Base-by-base conservation (phyloP, 805 yeast species). In the Wickerhamomyces strasburgensis region DNA sequence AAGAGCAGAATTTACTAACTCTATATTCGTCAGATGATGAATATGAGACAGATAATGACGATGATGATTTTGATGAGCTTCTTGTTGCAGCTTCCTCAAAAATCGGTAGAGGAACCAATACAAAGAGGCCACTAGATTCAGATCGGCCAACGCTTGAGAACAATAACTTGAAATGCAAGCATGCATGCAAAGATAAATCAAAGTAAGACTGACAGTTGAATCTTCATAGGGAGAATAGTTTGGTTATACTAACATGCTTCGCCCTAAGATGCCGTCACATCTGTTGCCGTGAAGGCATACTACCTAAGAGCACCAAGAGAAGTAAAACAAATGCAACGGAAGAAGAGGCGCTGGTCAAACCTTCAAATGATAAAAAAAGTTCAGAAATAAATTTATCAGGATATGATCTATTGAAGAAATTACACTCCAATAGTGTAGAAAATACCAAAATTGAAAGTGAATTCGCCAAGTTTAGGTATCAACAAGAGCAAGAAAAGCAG, bases 251-350 rank as follows among this genome's bases (percentile, higher is more conserved):
- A 40, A 54, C 44, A 52, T 51, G 30, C 4, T 3, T n/a, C n/a
- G 19, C n/a, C 3, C 21, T 1, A 13, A 53, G 45, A 1, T 72
- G 76, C 37, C 61, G 75, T 9, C 76, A 72, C 46, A 34, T 65
- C 5, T 72, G 77, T 35, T 72, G 78, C 39, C 61, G 65, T 27
- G 70, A 67, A 26, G 76, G 76, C 1, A 49, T 64, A 14, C 61
- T 64, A 2, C 37, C 37, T 13, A 34, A 33, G 10, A 36, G 37
- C 10, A 28, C 23, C 3, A 42, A 44, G 19, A 24, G 34, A 17
- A 13, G 17, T 9, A 32, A 32, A 23, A 31, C 13, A 9, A 19
- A 7, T 17, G 19, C n/a, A 14, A 16, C 16, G 18, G 27, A 14
- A 14, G n/a, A n/a, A n/a, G n/a, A n/a, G n/a, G n/a, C n/a, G n/a